A percentile compares a stretch with the other conserved stretches of the same genome.
Conservation (phyloP, 257 asterid genomes). For the Fraxinus cuspidata region DNA sequence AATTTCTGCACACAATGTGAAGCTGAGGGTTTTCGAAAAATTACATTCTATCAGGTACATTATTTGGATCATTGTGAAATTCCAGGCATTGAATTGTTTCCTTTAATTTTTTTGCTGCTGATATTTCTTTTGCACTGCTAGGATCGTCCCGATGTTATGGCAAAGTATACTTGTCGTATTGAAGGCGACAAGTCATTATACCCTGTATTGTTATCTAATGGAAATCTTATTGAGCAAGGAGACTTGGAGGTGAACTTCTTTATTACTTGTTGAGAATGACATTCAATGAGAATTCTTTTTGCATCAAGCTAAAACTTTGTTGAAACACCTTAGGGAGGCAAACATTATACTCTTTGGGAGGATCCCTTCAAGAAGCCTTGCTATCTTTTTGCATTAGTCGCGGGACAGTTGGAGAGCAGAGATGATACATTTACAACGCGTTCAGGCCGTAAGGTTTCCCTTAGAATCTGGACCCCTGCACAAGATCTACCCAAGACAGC, state of each 20-base stretch:
- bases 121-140: constrained; percentile 29
- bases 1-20: constrained; percentile 99
- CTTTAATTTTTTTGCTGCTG: constrained; percentile 20
- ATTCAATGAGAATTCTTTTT: not conserved
- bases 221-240: constrained; percentile 87
- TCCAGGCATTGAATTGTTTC: not conserved
- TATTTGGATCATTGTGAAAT: constrained; percentile 5
- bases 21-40: constrained; percentile 95
- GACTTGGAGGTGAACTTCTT: constrained; percentile 63
- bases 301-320: constrained; percentile 13
- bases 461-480: constrained; percentile 88
- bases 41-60: constrained; percentile 84
- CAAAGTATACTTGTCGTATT: constrained; percentile 83
- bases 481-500: constrained; percentile 88
- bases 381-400: constrained; percentile 96
- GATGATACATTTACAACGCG: constrained; percentile 79
- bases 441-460: constrained; percentile 79
- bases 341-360: constrained; percentile 80
- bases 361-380: constrained; percentile 94
- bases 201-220: constrained; percentile 88
- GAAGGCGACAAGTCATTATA: constrained; percentile 90
- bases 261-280: constrained; percentile 3
- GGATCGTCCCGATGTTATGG: constrained; percentile 99
- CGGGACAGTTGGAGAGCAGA: constrained; percentile 88
- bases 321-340: constrained; percentile 59